phyloP scores from a whole-genome alignment of 768 basidiomycete species.

The Serendipita sp. region DNA sequence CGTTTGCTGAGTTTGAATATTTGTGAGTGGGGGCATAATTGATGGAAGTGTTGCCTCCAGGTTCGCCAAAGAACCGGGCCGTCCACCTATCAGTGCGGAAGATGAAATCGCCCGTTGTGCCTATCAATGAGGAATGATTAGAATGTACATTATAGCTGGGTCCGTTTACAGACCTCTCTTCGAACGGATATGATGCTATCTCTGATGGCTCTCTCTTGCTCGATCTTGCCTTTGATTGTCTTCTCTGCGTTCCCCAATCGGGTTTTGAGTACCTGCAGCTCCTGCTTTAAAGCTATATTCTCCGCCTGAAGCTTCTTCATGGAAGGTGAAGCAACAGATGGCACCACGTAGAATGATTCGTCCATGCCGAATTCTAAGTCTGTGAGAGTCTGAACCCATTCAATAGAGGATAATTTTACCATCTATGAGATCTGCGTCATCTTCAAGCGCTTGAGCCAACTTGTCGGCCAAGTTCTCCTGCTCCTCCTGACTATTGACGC shows the following conservation, averaged over 20 bases:
- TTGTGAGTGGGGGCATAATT: conserved; percentile 29
- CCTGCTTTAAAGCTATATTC: conserved; percentile 43
- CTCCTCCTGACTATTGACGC: not conserved
- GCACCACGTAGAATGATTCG: conserved; percentile 65
- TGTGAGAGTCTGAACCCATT: conserved; percentile 4
- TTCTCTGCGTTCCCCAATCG: conserved; percentile 45
- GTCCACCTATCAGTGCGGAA: conserved; percentile 28
- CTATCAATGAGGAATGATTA: conserved; percentile 21
- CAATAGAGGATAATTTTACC: not conserved
- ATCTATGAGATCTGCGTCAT: conserved; percentile 39
- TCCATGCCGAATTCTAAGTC: not conserved
- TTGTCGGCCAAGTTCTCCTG: conserved; percentile 6
- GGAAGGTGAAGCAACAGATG: conserved; percentile 28
- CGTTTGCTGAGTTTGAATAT: conserved; percentile 36
- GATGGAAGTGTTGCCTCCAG: conserved; percentile 42
- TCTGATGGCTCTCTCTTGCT: conserved; percentile 61
- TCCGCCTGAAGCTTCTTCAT: conserved; percentile 45
- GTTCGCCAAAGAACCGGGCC: conserved; percentile 23
- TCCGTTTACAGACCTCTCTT: conserved; percentile 33
- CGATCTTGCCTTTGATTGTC: conserved; percentile 48
- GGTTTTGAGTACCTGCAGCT: conserved; percentile 39
- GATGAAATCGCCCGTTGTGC: conserved; percentile 67
- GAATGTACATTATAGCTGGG: not conserved
- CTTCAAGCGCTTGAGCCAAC: conserved; percentile 31
- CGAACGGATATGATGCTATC: conserved; percentile 63